Base-by-base conservation (phyloP, 495 filamentous ascomycete species). In the Aspergillus affinis region DNA sequence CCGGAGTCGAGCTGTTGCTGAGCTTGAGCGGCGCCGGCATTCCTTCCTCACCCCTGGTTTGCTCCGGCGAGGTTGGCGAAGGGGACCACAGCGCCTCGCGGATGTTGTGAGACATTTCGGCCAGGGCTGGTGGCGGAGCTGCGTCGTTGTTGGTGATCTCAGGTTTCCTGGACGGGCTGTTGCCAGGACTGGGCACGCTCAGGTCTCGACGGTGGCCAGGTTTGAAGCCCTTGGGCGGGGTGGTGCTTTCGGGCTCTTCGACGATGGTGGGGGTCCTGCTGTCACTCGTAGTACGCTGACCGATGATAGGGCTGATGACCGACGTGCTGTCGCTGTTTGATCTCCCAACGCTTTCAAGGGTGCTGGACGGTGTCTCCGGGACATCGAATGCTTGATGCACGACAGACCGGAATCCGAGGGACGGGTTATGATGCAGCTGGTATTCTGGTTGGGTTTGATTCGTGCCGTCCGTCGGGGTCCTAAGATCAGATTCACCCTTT, bases 341-440 rank as follows among this genome's bases (percentile, higher is more conserved):
- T 57, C 88, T 77, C 15, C 65, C 80, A 23, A 88, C 74, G 51
- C 71, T 81, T 48, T 69, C 78, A 54, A 71, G 62, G 36, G 67
- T 72, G 30, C 82, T 82, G 55, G 75, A 82, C 18, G 87, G 85
- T 3, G 86, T 87, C 47, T 80, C 73, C 12, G 86, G 83, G 26
- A 84, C 77, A 70, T 89, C 87, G 64, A 91, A 91, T 26, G 88
- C 88, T 65, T 89, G 83, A 63, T 89, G 74, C 10, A 91, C 88
- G 3, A 83, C 83, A 0, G 88, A 88, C n/a, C 75, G 77, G 65
- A 88, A 89, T 4, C 87, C 87, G 7, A 82, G 60, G 9, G 86
- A 88, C 6, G 82, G 76, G 50, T 81, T 78, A 61, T 86, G 83
- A 15, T 82, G 78, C 23, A 86, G 65, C 48, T 72, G 58, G 51